Evolutionary conservation across 2,329 filamentous ascomycete genomes (phyloP), one percentile per base, ranked within the genome.

Genomic region (Aspergillus oerlinghausenensis): DNA sequence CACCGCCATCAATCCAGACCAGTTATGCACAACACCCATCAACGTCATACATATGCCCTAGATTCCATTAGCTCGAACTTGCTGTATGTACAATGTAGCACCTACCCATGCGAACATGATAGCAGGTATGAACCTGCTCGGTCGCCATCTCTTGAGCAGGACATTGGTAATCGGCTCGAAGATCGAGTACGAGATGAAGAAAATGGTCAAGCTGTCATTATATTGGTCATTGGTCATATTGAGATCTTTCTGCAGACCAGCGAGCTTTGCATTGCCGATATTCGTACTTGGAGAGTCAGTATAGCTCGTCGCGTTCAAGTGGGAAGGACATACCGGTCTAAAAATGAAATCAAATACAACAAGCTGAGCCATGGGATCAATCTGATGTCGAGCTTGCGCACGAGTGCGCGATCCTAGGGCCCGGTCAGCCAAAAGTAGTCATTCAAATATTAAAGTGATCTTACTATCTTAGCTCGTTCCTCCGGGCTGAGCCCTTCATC

Each of bases 121-220:
- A 32, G 82, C 77, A 2, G 91, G 88, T 55, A 95, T 85, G 69
- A 95, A 96, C 53, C 92, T 75, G 42, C 87, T 90, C 0, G 92
- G 92, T 1, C 85, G 82, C 59, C 90, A 77, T 19, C 80, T 82
- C 75, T 95, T 96, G 57, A 96, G 84, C 25, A 96, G 74, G 49
- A 93, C 78, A 70, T 96, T 95, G 58, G 89, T 91, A 47, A 92
- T 65, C 1, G 75, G 75, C 65, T 94, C 90, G 60, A 90, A 92
- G 35, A 92, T 74, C 2, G 89, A 82, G 70, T 96, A 96, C 0
- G 88, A 91, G 51, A 95, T 80, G 76, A 95, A 96, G 77, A 96
- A 96, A 64, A 95, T 88, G 35, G 88, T 90, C 7, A 96, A 79
- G 0, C 86, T 83, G 23, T 83, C 79, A 70, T 92, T 92, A 76